Evolutionary conservation across 2,329 filamentous ascomycete genomes (phyloP).

Genomic region (Colletotrichum caudatum): DNA sequence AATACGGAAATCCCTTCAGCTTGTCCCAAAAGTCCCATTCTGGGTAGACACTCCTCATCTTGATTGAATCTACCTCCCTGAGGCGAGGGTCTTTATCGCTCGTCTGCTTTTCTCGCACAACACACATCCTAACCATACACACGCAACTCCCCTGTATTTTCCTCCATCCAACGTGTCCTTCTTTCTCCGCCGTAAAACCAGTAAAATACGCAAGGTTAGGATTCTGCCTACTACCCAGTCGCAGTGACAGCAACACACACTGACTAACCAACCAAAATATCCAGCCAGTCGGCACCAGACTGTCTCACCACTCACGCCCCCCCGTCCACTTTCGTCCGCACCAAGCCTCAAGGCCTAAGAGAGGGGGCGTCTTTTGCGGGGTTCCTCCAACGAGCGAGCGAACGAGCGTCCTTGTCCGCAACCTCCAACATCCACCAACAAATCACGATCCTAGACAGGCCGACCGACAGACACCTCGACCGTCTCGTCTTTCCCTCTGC

Average conservation of each 20-base stretch:
- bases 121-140: neutral
- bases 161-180: neutral
- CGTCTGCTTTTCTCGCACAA: neutral
- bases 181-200: neutral
- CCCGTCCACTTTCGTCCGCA: conserved; percentile 14
- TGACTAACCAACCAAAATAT: conserved; percentile 20
- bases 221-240: neutral
- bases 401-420: conserved; percentile 40
- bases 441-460: conserved; percentile 40
- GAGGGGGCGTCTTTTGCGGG: conserved; percentile 41
- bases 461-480: conserved; percentile 2
- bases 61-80: neutral
- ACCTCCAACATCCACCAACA: conserved; percentile 42
- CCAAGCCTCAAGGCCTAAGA: conserved; percentile 29
- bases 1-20: conserved; percentile 8
- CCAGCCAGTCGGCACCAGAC: conserved; percentile 20
- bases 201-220: neutral
- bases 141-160: neutral
- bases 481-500: conserved; percentile 24
- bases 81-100: neutral
- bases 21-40: neutral
- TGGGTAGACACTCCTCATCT: neutral
- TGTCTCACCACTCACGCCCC: conserved; percentile 24
- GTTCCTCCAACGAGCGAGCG: conserved; percentile 36
- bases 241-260: neutral